Evolutionary conservation across 1,139 yeast genomes (phyloP).

Genomic region (Hemisphaericaspora subhashii): DNA sequence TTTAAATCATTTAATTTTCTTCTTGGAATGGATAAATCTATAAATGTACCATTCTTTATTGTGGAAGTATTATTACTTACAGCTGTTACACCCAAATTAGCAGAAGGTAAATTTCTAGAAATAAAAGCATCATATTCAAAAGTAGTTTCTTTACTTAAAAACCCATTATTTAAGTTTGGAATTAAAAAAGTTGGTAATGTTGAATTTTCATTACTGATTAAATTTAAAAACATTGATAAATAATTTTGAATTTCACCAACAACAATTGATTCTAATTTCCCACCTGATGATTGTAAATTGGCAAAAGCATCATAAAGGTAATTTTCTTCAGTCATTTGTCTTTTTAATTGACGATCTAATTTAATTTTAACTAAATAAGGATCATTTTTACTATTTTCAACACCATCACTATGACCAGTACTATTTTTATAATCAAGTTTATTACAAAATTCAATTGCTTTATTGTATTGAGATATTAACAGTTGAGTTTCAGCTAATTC

Average conservation of each 20-base stretch:
- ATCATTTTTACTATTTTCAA: conserved; percentile 58
- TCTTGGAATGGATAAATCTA: conserved; percentile 70
- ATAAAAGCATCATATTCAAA: conserved; percentile 91
- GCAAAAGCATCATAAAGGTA: conserved; percentile 84
- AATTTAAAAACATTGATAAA: conserved; percentile 65
- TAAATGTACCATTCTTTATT: conserved; percentile 55
- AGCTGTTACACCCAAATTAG: conserved; percentile 31
- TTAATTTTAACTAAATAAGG: conserved; percentile 76
- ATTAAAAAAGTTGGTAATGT: conserved; percentile 64
- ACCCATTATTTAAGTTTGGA: conserved; percentile 69
- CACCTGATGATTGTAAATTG: conserved; percentile 84
- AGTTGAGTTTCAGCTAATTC: conserved; percentile 66
- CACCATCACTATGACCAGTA: conserved; percentile 15
- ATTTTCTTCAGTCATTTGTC: conserved; percentile 80
- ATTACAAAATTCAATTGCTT: conserved; percentile 37
- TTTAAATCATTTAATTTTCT: conserved; percentile 62
- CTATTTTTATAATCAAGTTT: conserved; percentile 29
- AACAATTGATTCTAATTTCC: conserved; percentile 85
- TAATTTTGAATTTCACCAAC: conserved; percentile 85
- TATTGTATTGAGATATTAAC: conserved; percentile 49
- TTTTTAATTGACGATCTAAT: conserved; percentile 74
- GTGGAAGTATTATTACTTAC: conserved; percentile 27
- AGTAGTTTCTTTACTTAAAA: conserved; percentile 72
- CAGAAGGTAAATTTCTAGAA: conserved; percentile 56
- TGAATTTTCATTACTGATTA: conserved; percentile 68